These are phyloP conservation scores for Talaromyces sp. DNA, from an alignment of 2,329 filamentous ascomycete genomes.

Conservation along the genomic window DNA sequence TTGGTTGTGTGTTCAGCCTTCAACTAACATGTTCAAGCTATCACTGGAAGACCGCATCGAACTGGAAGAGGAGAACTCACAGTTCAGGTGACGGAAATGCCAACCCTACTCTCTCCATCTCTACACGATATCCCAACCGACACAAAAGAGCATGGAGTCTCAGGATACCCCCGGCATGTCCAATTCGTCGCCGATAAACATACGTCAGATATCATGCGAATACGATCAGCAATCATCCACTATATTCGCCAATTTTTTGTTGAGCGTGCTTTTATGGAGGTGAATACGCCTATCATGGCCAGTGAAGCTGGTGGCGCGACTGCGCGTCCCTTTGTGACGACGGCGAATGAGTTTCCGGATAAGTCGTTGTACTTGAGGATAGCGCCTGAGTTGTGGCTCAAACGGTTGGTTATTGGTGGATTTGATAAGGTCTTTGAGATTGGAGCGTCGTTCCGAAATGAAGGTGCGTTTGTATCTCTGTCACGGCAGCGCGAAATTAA, in stretches of 20 bases:
- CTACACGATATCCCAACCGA: constrained; percentile 74
- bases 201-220: constrained; percentile 66
- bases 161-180: constrained; percentile 75
- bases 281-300: constrained; percentile 85
- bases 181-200: constrained; percentile 76
- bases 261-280: constrained; percentile 73
- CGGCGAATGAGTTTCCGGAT: constrained; percentile 71
- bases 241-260: constrained; percentile 73
- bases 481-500: neutral
- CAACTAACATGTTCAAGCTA: constrained; percentile 48
- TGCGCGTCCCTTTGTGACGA: constrained; percentile 81
- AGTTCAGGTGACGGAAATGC: constrained; percentile 65
- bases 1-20: neutral
- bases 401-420: constrained; percentile 84
- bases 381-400: constrained; percentile 92
- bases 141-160: constrained; percentile 68
- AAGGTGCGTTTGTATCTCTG: constrained; percentile 55
- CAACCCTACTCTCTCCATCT: constrained; percentile 71
- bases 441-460: constrained; percentile 87
- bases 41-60: constrained; percentile 67
- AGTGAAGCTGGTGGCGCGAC: constrained; percentile 81
- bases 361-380: constrained; percentile 76
- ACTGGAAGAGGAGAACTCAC: constrained; percentile 75
- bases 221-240: constrained; percentile 72
- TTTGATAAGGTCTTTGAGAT: constrained; percentile 91